These are phyloP conservation scores for Torulaspora microellipsoides DNA, from an alignment of 805 yeast species.

Conservation along the genomic window DNA sequence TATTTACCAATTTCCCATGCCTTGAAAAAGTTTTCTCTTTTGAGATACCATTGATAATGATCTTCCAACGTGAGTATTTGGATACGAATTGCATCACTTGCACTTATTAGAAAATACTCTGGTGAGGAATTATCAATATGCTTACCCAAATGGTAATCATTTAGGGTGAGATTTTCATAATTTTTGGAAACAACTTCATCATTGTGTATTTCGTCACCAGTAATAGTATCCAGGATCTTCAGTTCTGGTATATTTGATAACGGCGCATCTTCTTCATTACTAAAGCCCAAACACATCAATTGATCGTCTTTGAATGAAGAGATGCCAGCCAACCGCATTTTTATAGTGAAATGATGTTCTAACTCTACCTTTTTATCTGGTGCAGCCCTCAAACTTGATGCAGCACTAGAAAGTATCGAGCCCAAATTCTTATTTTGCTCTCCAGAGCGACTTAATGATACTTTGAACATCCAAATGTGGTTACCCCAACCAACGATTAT, in stretches of 20 bases:
- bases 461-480: constrained; percentile 64
- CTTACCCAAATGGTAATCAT: constrained; percentile 71
- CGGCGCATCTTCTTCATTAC: constrained; percentile 39
- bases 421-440: constrained; percentile 24
- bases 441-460: constrained; percentile 33
- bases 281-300: constrained; percentile 41
- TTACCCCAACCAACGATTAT: constrained; percentile 80
- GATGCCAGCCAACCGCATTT: constrained; percentile 64
- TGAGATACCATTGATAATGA: constrained; percentile 66
- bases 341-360: constrained; percentile 38
- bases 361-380: constrained; percentile 40
- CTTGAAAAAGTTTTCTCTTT: constrained; percentile 47
- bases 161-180: constrained; percentile 57
- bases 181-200: constrained; percentile 71
- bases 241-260: constrained; percentile 65
- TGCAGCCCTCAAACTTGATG: constrained; percentile 44
- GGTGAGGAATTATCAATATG: constrained; percentile 36
- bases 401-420: constrained; percentile 37
- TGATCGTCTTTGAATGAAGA: constrained; percentile 70
- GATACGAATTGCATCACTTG: constrained; percentile 76
- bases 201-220: constrained; percentile 69
- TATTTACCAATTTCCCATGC: constrained; percentile 79
- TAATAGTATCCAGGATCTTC: constrained; percentile 55
- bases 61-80: constrained; percentile 67
- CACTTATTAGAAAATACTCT: constrained; percentile 66